Percentiles rank a stretch among this genome's conserved stretches.
phyloP scores from a whole-genome alignment of 2,329 filamentous ascomycete genomes.

The Raffaelea albimanens region DNA sequence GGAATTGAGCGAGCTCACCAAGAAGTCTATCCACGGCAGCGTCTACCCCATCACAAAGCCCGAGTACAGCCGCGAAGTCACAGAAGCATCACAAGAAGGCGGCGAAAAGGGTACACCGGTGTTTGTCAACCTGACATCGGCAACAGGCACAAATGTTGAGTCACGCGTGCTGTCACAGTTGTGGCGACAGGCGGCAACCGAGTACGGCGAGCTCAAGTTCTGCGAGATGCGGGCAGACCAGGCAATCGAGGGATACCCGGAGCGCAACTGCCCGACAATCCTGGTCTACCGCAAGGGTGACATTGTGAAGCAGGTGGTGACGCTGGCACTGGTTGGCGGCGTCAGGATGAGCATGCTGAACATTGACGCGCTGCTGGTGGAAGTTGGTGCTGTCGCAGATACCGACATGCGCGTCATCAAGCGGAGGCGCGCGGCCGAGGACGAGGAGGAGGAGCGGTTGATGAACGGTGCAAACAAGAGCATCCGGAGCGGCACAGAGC shows the following conservation, averaged over 20 bases:
- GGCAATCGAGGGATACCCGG: constrained; percentile 94
- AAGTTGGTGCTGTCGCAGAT: constrained; percentile 68
- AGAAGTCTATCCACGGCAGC: constrained; percentile 73
- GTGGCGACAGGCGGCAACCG: constrained; percentile 73
- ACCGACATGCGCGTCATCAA: constrained; percentile 70
- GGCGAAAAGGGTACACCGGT: constrained; percentile 27
- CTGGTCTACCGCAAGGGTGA: constrained; percentile 87
- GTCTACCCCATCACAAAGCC: constrained; percentile 94
- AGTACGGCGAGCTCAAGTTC: constrained; percentile 94
- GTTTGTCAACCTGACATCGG: constrained; percentile 74
- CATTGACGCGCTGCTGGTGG: constrained; percentile 72
- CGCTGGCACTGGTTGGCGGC: constrained; percentile 69
- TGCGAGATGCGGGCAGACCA: constrained; percentile 88
- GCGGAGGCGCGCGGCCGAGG: constrained; percentile 48
- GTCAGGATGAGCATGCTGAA: constrained; percentile 61
- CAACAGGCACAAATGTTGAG: constrained; percentile 71
- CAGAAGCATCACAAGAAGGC: constrained; percentile 61
- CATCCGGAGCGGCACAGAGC: constrained; percentile 14
- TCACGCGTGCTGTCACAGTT: constrained; percentile 75
- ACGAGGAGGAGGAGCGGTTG: constrained; percentile 49
- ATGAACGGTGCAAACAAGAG: constrained; percentile 32
- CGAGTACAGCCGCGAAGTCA: constrained; percentile 85
- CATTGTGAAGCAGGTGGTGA: constrained; percentile 88
- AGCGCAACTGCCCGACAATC: constrained; percentile 89
- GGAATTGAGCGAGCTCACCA: constrained; percentile 66